Conservation (phyloP, 257 asterid species). For the Nicotiana benthamiana region DNA sequence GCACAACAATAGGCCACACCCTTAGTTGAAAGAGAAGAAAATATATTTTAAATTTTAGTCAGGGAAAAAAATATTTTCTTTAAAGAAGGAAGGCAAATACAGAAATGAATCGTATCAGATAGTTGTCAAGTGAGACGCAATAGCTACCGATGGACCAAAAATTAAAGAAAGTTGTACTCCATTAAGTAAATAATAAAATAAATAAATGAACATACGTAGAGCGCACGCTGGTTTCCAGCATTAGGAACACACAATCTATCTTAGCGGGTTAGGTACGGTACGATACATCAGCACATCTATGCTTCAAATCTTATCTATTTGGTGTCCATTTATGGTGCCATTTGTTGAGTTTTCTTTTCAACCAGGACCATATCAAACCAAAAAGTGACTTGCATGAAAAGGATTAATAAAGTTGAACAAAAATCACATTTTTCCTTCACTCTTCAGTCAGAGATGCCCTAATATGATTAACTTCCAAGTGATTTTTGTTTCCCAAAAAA, state of each 20-base stretch:
- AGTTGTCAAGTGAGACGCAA: neutral
- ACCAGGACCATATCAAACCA: neutral
- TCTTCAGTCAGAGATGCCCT: neutral
- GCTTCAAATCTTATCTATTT: neutral
- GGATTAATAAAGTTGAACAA: neutral
- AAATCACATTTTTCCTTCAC: neutral
- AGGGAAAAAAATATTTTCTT: too few species aligned
- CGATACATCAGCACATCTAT: constrained; percentile 1
- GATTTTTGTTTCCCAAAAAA: neutral
- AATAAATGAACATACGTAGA: neutral
- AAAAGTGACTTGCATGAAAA: neutral
- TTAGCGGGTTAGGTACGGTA: constrained; percentile 11
- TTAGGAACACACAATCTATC: constrained; percentile 15
- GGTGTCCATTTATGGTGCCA: neutral
- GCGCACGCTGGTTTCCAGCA: neutral
- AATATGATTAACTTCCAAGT: neutral
- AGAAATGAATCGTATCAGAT: neutral
- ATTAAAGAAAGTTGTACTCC: neutral
- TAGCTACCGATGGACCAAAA: neutral
- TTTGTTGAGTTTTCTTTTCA: neutral
- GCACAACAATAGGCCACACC: too few species aligned
- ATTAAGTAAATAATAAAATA: neutral
- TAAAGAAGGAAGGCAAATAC: neutral
- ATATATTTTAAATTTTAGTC: too few species aligned
- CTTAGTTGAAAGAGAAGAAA: too few species aligned